Conservation (phyloP, 176 grass and related monocot species). For the Calamus simplicifolius region DNA sequence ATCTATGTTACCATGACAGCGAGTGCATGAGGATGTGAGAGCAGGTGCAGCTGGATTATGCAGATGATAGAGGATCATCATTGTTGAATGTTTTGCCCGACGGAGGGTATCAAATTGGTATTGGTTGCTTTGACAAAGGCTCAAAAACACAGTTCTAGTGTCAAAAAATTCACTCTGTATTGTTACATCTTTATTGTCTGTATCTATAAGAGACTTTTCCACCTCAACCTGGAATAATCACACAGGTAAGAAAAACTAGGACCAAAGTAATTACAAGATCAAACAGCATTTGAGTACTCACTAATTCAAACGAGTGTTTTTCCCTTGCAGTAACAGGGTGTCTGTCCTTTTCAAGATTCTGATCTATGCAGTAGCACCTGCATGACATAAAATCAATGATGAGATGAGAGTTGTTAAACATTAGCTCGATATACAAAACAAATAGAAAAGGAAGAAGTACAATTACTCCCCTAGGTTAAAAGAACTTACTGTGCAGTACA, state of each 20-base stretch:
- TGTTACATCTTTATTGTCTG: slow-evolving; percentile 54
- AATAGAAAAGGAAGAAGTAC: no score
- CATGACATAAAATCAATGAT: slow-evolving; percentile 16
- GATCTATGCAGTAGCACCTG: slow-evolving; percentile 62
- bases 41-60: slow-evolving; percentile 32
- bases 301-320: slow-evolving; percentile 64
- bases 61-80: slow-evolving; percentile 94
- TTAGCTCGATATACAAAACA: no score
- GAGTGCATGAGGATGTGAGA: slow-evolving; percentile 25
- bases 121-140: slow-evolving; percentile 67
- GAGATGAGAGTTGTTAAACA: slow-evolving; percentile 1
- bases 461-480: no score
- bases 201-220: slow-evolving; percentile 39
- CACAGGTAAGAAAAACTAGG: no score
- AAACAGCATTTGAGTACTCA: slow-evolving; percentile 21
- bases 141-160: slow-evolving; percentile 66
- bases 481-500: no score
- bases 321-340: slow-evolving; percentile 64
- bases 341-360: slow-evolving; percentile 57
- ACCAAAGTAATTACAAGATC: not conserved
- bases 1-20: slow-evolving; percentile 47
- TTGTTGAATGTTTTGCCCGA: slow-evolving; percentile 87
- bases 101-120: slow-evolving; percentile 96
- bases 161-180: slow-evolving; percentile 86
- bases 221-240: slow-evolving; percentile 39